phyloP scores from a whole-genome alignment of 805 yeast genomes.

The Ogataea allantospora region DNA sequence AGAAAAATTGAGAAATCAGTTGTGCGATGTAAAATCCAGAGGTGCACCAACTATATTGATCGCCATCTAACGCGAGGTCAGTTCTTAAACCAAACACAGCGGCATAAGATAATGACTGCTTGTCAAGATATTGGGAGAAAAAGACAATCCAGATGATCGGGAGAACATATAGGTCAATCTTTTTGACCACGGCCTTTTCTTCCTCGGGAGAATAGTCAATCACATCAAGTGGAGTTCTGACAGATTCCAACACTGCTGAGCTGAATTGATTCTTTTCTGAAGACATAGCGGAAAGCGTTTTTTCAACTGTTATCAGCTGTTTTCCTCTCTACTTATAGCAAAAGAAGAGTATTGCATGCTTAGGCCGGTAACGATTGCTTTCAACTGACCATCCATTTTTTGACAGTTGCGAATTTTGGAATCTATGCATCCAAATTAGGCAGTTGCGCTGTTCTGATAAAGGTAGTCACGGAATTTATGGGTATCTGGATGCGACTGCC shows the following conservation, averaged over 20 bases:
- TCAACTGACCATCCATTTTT: too few relatives aligned
- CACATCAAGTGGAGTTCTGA: constrained; percentile 2
- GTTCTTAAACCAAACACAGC: constrained; percentile 36
- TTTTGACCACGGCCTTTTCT: constrained; percentile 24
- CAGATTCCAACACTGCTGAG: too few relatives aligned
- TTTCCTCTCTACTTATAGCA: too few relatives aligned
- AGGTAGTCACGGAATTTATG: too few relatives aligned
- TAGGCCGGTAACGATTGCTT: too few relatives aligned
- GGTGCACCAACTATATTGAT: constrained; percentile 44
- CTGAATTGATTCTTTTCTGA: too few relatives aligned
- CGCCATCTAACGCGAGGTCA: constrained; percentile 33
- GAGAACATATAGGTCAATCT: constrained; percentile 15
- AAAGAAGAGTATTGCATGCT: too few relatives aligned
- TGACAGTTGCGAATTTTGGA: too few relatives aligned
- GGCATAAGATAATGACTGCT: constrained; percentile 38
- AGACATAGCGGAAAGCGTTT: too few relatives aligned
- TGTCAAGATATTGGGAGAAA: constrained; percentile 41
- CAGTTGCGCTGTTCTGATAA: constrained; percentile 21
- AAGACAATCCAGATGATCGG: constrained; percentile 36
- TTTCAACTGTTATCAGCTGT: too few relatives aligned
- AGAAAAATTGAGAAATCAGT: constrained; percentile 45
- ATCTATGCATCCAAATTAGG: constrained; percentile 3
- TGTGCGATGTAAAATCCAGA: constrained; percentile 47
- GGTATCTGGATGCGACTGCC: too few relatives aligned
- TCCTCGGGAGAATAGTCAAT: constrained; percentile 16